Evolutionary conservation across 148 eudicot genomes (phyloP).

Genomic region (Amaranthus palmeri): DNA sequence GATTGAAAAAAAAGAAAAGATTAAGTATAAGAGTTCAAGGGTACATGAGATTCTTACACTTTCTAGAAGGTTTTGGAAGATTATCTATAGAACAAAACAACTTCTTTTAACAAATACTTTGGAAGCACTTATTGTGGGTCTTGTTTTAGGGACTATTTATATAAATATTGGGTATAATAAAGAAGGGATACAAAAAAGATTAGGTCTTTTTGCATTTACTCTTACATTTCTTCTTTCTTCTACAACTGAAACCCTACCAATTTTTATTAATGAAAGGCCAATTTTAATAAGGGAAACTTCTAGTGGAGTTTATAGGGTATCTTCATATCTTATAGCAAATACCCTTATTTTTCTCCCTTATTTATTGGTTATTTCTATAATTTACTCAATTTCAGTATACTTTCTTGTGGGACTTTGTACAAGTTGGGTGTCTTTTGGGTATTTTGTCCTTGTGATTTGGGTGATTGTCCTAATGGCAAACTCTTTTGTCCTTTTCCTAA

Average conservation of each 20-base stretch:
- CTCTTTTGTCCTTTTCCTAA: slow-evolving; percentile 80
- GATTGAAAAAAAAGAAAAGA: slow-evolving; percentile 11
- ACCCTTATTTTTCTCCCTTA: slow-evolving; percentile 83
- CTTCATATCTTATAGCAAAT: slow-evolving; percentile 75
- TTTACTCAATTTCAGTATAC: slow-evolving; percentile 69
- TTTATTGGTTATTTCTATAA: slow-evolving; percentile 48
- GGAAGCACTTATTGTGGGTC: slow-evolving; percentile 75
- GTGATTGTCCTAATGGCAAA: slow-evolving; percentile 68
- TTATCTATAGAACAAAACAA: slow-evolving; percentile 79
- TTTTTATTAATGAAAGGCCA: slow-evolving; percentile 85
- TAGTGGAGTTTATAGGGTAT: slow-evolving; percentile 79
- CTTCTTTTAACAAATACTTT: slow-evolving; percentile 68
- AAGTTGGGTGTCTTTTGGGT: slow-evolving; percentile 67
- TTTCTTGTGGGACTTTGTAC: slow-evolving; percentile 76
- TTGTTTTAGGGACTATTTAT: slow-evolving; percentile 84
- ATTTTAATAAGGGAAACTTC: slow-evolving; percentile 87
- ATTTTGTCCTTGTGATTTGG: slow-evolving; percentile 81
- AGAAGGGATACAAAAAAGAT: slow-evolving; percentile 67
- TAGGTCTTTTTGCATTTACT: slow-evolving; percentile 90
- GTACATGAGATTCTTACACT: slow-evolving; percentile 61
- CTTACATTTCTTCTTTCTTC: slow-evolving; percentile 87
- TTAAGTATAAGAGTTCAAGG: slow-evolving; percentile 72
- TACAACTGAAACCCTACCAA: slow-evolving; percentile 88
- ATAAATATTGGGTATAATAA: slow-evolving; percentile 70
- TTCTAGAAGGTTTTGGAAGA: slow-evolving; percentile 64